Percentiles rank a stretch among this genome's conserved stretches.
phyloP scores from a whole-genome alignment of 306 rosid genomes.

The Acacia crassicarpa region DNA sequence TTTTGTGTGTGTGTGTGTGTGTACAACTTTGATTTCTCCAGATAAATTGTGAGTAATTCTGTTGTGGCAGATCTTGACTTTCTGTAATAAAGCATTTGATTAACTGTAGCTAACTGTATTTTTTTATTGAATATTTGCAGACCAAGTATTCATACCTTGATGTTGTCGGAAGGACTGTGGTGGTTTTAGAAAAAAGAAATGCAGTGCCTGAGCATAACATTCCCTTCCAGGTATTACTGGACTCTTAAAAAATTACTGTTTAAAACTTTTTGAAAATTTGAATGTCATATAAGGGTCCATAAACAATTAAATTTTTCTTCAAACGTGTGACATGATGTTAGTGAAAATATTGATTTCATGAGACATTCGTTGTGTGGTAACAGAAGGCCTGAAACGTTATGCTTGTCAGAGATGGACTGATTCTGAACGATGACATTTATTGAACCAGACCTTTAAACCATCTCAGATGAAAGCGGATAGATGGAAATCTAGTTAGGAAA shows the following conservation, averaged over 20 bases:
- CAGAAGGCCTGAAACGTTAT: neutral
- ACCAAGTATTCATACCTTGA: slow-evolving; percentile 92
- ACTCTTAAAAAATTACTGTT: neutral
- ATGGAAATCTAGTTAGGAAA: neutral
- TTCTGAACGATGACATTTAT: neutral
- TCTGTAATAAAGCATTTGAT: slow-evolving; percentile 12
- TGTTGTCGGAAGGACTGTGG: slow-evolving; percentile 88
- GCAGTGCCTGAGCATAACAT: slow-evolving; percentile 85
- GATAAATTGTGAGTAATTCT: neutral
- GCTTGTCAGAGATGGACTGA: neutral
- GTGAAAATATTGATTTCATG: neutral
- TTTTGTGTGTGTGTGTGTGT: neutral
- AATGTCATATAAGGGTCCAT: neutral
- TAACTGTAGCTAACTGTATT: slow-evolving; percentile 16
- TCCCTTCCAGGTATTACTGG: slow-evolving; percentile 79
- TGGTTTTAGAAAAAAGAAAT: slow-evolving; percentile 83
- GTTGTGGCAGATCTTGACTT: neutral
- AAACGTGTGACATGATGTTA: slow-evolving; percentile 9
- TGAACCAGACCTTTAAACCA: neutral
- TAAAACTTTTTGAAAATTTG: slow-evolving; percentile 15
- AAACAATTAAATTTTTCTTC: neutral
- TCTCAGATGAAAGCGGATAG: neutral
- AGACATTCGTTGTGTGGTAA: neutral
- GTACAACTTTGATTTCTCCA: neutral
- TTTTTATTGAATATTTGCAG: slow-evolving; percentile 52